These are phyloP conservation scores for Taiozyma sp. DNA, from an alignment of 1,139 yeast species.

Conservation along the genomic window DNA sequence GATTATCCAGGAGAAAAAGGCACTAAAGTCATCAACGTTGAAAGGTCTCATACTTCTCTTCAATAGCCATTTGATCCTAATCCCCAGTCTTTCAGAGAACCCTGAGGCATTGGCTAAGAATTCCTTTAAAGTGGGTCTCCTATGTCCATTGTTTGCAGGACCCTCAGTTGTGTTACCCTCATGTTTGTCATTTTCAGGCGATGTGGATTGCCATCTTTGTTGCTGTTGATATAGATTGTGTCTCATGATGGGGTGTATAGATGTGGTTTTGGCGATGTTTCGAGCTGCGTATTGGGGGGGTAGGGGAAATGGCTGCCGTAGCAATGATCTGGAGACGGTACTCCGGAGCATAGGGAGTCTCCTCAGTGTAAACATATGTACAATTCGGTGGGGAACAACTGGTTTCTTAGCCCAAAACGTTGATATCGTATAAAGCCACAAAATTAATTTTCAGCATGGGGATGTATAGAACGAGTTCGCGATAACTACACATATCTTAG, in stretches of 20 bases:
- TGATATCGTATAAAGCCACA: no score
- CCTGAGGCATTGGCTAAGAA: conserved; percentile 14
- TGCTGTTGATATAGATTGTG: background rate
- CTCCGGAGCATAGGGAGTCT: background rate
- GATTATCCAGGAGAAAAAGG: conserved; percentile 85
- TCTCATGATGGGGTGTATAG: background rate
- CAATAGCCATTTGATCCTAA: conserved; percentile 66
- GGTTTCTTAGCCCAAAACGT: no score
- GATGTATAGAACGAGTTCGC: background rate
- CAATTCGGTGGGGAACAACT: background rate
- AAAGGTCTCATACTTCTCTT: conserved; percentile 63
- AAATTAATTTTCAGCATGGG: background rate
- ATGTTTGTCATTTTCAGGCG: background rate
- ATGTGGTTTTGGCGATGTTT: background rate
- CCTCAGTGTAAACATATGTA: background rate
- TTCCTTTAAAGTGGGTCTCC: conserved; percentile 13
- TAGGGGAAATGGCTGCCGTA: background rate
- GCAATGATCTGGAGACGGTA: background rate
- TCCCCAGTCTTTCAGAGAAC: conserved; percentile 36
- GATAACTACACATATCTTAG: no score
- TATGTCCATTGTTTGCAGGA: background rate
- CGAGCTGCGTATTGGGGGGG: background rate
- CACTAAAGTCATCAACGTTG: conserved; percentile 84
- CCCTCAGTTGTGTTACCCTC: background rate
- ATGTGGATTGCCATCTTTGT: background rate